These are phyloP conservation scores for Paspalum notatum DNA, from an alignment of 176 grass and related monocot genomes.

Conservation along the genomic window DNA sequence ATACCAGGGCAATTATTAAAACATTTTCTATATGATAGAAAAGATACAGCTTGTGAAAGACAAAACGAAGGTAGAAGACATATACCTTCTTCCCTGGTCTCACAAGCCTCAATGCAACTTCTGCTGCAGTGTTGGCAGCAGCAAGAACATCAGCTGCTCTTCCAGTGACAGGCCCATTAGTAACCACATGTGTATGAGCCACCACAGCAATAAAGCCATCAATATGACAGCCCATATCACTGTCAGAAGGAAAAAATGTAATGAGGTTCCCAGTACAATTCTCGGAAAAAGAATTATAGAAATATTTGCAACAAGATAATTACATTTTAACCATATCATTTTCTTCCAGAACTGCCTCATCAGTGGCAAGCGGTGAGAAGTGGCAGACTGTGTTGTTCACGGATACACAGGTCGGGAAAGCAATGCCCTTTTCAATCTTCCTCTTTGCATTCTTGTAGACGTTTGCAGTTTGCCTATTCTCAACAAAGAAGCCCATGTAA, in stretches of 20 bases:
- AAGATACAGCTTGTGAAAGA: neutral
- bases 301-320: constrained; percentile 19
- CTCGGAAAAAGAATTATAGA: neutral
- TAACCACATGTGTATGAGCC: constrained; percentile 88
- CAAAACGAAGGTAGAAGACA: neutral
- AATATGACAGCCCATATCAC: constrained; percentile 98
- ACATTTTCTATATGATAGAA: neutral
- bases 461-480: constrained; percentile 81
- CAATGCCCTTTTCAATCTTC: constrained; percentile 97
- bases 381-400: constrained; percentile 95
- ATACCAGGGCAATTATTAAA: constrained; percentile 10
- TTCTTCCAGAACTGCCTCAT: constrained; percentile 77
- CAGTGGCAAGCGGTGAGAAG: constrained; percentile 87
- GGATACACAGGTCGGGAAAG: constrained; percentile 94
- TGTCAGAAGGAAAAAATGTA: constrained; percentile 41
- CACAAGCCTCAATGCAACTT: constrained; percentile 90
- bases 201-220: constrained; percentile 99
- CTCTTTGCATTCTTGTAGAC: constrained; percentile 94
- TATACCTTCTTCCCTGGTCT: constrained; percentile 95
- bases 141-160: constrained; percentile 89
- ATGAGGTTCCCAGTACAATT: neutral
- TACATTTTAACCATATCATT: constrained; percentile 99
- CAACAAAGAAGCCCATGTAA: constrained; percentile 22
- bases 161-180: constrained; percentile 70
- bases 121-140: constrained; percentile 91